phyloP scores from a whole-genome alignment of 2,329 filamentous ascomycete species.

The Cadophora sp. region DNA sequence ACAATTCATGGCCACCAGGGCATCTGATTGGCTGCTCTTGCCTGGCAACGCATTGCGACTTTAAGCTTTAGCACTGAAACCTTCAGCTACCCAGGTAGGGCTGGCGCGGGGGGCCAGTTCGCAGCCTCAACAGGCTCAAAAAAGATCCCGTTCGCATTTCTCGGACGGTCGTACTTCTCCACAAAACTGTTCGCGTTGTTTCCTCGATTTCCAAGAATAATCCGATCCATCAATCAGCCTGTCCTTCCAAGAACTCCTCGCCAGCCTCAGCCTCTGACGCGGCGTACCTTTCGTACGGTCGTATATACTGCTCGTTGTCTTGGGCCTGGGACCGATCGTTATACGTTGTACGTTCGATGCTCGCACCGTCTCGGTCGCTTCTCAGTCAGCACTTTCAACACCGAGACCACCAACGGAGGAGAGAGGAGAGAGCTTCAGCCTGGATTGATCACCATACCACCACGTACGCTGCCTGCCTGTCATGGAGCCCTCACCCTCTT shows the following conservation, averaged over 20 bases:
- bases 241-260: too few relatives aligned
- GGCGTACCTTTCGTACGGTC: not conserved
- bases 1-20: not conserved
- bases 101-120: too few relatives aligned
- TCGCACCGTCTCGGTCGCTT: not conserved
- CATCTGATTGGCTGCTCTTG: not conserved
- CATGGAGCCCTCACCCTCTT: slow-evolving; percentile 11
- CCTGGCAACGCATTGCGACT: too few relatives aligned
- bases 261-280: too few relatives aligned
- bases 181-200: not conserved
- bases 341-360: not conserved
- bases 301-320: slow-evolving; percentile 11
- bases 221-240: too few relatives aligned
- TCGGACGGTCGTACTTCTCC: slow-evolving; percentile 1
- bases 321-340: not conserved
- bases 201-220: slow-evolving; percentile 6
- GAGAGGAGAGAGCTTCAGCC: not conserved
- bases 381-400: not conserved
- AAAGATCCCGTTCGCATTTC: not conserved
- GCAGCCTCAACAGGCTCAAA: too few relatives aligned
- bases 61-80: too few relatives aligned
- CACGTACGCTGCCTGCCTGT: not conserved
- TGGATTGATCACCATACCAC: not conserved
- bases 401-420: not conserved
- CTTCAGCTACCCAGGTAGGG: too few relatives aligned